Base-by-base conservation (phyloP, 345 rosid genomes). In the Salix purpurea region DNA sequence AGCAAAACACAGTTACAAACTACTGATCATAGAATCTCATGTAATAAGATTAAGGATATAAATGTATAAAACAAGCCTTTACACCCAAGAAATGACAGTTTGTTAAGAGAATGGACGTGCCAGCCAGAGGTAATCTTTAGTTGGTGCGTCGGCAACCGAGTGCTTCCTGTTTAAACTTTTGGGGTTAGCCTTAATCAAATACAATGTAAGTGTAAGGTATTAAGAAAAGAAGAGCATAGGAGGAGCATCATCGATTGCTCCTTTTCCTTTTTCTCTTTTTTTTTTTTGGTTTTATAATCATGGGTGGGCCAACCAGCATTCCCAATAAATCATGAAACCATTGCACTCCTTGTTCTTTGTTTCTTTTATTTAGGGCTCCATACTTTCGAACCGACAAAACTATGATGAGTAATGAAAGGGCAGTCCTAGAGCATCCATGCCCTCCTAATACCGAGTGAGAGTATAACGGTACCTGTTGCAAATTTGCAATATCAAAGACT, bases 301-400 rank as follows among this genome's bases (percentile, higher is more conserved):
- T 72, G 66, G 73, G 85, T 81, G 85, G 88, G 90, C 73, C 84
- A 72, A 65, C 50, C 28, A 60, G 67, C 82, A 82, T 62, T 77
- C 78, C 65, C 60, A 75, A 77, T 65, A 46, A 66, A 82, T 86
- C 73, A 80, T 85, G 87, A 80, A 79, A 78, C 74, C 71, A 58
- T 65, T 40, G 82, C 88, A 79, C 84, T 83, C 84, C 11, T 70
- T 40, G 4, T 1, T 34, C 58, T 76, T 34, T 71, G 4, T 66
- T 77, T 79, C 75, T 42, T 82, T 10, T 58, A 8, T 58, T 58
- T 19, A 56, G 44, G 76, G 65, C 77, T 62, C 39, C n/a, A 21
- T 62, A 9, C 65, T 24, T 80, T 80, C 70, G 77, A 76, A 70
- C 84, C 79, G 76, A 34, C 84, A 77, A 80, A 34, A 67, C 67